Evolutionary conservation across 1,284 basidiomycete species (phyloP).

Genomic region (Laetiporus sulphureus): DNA sequence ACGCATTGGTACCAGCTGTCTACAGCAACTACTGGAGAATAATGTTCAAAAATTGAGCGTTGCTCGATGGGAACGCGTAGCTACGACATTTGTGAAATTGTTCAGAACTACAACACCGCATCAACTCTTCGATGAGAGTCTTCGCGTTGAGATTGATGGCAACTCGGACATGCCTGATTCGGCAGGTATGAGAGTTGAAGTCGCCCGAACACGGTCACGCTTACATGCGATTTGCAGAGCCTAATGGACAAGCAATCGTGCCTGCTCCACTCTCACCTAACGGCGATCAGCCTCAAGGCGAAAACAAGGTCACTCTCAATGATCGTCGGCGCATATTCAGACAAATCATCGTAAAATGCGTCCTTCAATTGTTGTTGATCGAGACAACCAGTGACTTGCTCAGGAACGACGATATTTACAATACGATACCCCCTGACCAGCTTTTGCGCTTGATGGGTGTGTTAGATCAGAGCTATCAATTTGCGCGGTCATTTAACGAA

Average conservation of each 20-base stretch:
- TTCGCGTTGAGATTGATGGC: slow-evolving; percentile 76
- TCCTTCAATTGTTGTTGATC: slow-evolving; percentile 93
- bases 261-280: slow-evolving; percentile 73
- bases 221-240: slow-evolving; percentile 33
- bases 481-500: slow-evolving; percentile 96
- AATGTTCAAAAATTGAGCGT: slow-evolving; percentile 88
- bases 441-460: slow-evolving; percentile 90
- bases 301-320: slow-evolving; percentile 44
- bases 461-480: slow-evolving; percentile 95
- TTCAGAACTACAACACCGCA: slow-evolving; percentile 98
- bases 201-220: no score
- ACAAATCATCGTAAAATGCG: slow-evolving; percentile 99
- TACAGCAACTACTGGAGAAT: slow-evolving; percentile 93
- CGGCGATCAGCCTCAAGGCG: slow-evolving; percentile 42
- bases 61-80: slow-evolving; percentile 87
- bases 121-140: slow-evolving; percentile 90
- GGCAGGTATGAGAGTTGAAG: slow-evolving; percentile 33
- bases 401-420: slow-evolving; percentile 89
- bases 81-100: slow-evolving; percentile 90
- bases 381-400: slow-evolving; percentile 97
- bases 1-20: slow-evolving; percentile 94
- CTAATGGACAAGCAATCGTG: slow-evolving; percentile 64
- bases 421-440: slow-evolving; percentile 91
- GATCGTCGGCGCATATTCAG: slow-evolving; percentile 92
- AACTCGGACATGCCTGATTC: slow-evolving; percentile 50